Conservation (phyloP, 805 yeast genomes). For the Metschnikowia reukaufii region DNA sequence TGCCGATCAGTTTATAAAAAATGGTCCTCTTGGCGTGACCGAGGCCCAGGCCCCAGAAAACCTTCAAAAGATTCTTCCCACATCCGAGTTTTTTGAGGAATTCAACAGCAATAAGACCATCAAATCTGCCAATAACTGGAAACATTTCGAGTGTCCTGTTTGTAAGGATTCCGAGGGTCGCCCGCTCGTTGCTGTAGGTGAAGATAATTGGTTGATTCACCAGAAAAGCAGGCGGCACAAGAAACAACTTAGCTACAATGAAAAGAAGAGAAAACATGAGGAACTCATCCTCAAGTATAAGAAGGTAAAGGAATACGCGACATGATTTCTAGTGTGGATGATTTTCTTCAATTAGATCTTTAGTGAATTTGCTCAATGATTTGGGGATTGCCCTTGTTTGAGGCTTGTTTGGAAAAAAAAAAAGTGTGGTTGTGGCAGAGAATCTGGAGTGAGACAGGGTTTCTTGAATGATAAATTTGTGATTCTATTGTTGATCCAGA, state of each 20-base stretch:
- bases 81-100: conserved; percentile 18
- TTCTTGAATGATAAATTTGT: no score
- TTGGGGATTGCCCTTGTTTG: no score
- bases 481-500: no score
- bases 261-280: conserved; percentile 54
- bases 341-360: no score
- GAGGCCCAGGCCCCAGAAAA: conserved; percentile 30
- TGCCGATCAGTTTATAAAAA: conserved; percentile 34
- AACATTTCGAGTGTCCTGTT: conserved; percentile 62
- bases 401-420: no score
- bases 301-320: conserved; percentile 17
- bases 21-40: conserved; percentile 29
- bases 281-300: conserved; percentile 30
- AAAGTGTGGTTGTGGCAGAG: no score
- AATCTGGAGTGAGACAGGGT: no score
- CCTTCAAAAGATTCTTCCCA: conserved; percentile 28
- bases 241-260: conserved; percentile 46
- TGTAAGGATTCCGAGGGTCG: conserved; percentile 61
- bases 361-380: no score
- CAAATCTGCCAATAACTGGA: conserved; percentile 50
- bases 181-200: conserved; percentile 68
- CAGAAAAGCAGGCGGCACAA: conserved; percentile 66
- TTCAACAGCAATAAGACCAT: conserved; percentile 41
- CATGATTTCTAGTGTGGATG: no score
- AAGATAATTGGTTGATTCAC: conserved; percentile 69